Conservation (phyloP, 2,329 filamentous ascomycete genomes). For the Aspergillus neoniger region DNA sequence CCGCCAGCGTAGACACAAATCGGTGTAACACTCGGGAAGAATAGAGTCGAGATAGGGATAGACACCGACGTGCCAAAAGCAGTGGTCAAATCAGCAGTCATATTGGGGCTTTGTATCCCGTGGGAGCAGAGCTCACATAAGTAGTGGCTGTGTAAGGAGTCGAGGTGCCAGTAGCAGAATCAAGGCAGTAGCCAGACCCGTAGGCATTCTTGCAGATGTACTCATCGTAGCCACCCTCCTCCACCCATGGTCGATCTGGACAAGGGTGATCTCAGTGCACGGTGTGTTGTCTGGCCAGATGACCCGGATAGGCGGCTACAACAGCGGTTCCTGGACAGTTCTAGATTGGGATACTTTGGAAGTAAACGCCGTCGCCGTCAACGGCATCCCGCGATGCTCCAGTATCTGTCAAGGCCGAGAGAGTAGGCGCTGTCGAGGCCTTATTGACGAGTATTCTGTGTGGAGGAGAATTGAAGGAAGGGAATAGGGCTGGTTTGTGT, state of each 20-base stretch:
- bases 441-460: no score
- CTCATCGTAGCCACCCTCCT: constrained; percentile 26
- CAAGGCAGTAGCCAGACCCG: constrained; percentile 51
- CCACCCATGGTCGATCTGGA: constrained; percentile 51
- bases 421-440: no score
- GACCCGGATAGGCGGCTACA: constrained; percentile 54
- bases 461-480: no score
- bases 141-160: constrained; percentile 26
- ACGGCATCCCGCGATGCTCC: no score
- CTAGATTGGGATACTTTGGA: constrained; percentile 55
- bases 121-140: constrained; percentile 27
- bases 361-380: constrained; percentile 55
- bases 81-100: constrained; percentile 28
- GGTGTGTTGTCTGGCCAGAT: constrained; percentile 54
- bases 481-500: no score
- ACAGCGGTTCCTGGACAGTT: constrained; percentile 58
- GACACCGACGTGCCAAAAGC: constrained; percentile 31
- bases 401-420: no score
- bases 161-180: constrained; percentile 22
- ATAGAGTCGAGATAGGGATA: no score
- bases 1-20: no score
- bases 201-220: constrained; percentile 55
- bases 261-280: constrained; percentile 55
- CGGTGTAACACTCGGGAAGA: no score
- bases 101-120: constrained; percentile 32